Evolutionary conservation across 805 yeast genomes (phyloP), one percentile per base, ranked within the genome.

Genomic region (Wickerhamomyces subpelliculosus): DNA sequence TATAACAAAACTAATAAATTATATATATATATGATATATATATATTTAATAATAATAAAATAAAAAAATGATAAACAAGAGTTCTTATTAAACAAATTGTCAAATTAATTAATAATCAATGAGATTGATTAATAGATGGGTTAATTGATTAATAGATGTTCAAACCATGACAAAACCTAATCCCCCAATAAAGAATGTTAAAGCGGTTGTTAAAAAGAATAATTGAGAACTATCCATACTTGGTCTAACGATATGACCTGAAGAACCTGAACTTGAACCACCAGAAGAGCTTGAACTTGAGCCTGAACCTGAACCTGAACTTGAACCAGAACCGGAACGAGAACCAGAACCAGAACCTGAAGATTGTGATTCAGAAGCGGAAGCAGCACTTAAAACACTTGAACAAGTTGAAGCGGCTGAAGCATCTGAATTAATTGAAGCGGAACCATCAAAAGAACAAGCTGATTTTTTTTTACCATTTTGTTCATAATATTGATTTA

Each of bases 401-500:
- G 73, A 48, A 65, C 88, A 80, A 29, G 73, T 57, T 18, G 75
- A 61, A 27, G 69, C 68, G 26, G 69, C 58, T 40, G 65, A 42
- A 25, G 72, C 57, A 39, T 64, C 62, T 32, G 62, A 49, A 38
- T 56, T 54, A 38, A 75, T 40, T n/a, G 81, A 54, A 26, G 89
- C 93, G 41, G 80, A 70, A 39, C 94, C 90, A 39, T 57, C 57
- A 60, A 83, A 85, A 59, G 74, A 76, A 66, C 95, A 85, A 41
- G 83, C 89, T 36, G 73, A 60, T 2, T 59, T 39, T 35, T 49
- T 45, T 36, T 58, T 57, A 45, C 67, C 70, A 47, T 80, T 66
- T 28, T 63, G 65, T 39, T 62, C 62, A 62, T 82, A 84, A 68
- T 84, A 84, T 45, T 61, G 60, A 68, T 84, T 79, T 60, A 85